Conservation (phyloP, 768 basidiomycete species). For the Lentinula sp. region DNA sequence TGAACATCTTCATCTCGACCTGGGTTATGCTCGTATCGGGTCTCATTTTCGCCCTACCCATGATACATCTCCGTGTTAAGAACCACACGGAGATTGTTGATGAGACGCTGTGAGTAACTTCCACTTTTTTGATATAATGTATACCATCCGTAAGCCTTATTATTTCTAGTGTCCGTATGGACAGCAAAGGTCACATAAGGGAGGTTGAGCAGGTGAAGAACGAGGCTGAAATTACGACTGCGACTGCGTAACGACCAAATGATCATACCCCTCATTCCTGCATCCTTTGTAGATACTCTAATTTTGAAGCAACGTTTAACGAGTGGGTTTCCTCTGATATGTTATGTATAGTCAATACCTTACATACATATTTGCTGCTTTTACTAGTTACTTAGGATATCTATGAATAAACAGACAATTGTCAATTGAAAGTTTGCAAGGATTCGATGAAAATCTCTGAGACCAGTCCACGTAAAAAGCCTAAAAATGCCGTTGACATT, state of each 20-base stretch:
- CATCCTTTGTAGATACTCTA: background rate
- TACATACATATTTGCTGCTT: background rate
- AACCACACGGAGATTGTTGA: slow-evolving; percentile 50
- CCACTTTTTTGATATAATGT: background rate
- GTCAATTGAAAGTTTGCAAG: too few relatives aligned
- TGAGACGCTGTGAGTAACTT: slow-evolving; percentile 38
- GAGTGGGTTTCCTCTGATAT: background rate
- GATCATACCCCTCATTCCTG: background rate
- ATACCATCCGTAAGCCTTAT: background rate
- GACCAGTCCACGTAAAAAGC: too few relatives aligned
- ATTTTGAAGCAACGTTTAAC: too few relatives aligned
- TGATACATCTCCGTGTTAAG: slow-evolving; percentile 67
- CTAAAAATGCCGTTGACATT: too few relatives aligned
- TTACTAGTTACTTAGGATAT: too few relatives aligned
- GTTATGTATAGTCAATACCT: background rate
- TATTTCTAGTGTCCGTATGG: slow-evolving; percentile 6
- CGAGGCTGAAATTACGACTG: background rate
- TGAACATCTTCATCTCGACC: slow-evolving; percentile 67
- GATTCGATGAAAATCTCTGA: too few relatives aligned
- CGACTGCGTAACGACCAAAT: background rate
- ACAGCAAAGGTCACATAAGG: slow-evolving; percentile 1
- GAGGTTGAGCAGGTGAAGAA: background rate
- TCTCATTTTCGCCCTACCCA: slow-evolving; percentile 61
- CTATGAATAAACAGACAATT: background rate
- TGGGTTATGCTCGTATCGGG: slow-evolving; percentile 68